Percentiles rank a stretch among this genome's conserved stretches.
Evolutionary conservation across 2,329 filamentous ascomycete genomes (phyloP).

Genomic region (Phaeosphaeriaceae sp.): DNA sequence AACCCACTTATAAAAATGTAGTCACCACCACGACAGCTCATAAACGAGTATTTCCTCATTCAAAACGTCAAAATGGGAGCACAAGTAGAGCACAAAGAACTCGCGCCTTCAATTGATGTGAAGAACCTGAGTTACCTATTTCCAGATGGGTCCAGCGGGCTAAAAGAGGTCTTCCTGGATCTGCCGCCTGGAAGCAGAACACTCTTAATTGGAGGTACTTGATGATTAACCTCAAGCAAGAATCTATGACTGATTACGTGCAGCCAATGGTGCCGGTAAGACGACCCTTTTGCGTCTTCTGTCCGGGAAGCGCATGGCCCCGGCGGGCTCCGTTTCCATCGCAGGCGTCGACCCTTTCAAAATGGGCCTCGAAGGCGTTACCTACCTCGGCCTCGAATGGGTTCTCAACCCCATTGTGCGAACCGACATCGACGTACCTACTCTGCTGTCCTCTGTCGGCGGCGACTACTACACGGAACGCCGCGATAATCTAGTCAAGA

Average conservation of each 20-base stretch:
- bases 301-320: slow-evolving; percentile 92
- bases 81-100: slow-evolving; percentile 20
- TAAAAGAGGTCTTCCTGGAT: slow-evolving; percentile 74
- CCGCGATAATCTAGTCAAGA: slow-evolving; percentile 82
- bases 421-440: slow-evolving; percentile 89
- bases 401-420: slow-evolving; percentile 96
- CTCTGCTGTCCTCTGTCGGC: slow-evolving; percentile 84
- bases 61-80: slow-evolving; percentile 25
- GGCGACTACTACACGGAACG: slow-evolving; percentile 82
- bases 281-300: slow-evolving; percentile 94
- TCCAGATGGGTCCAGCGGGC: slow-evolving; percentile 80
- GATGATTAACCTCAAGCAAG: no score
- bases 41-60: background rate
- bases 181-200: slow-evolving; percentile 86
- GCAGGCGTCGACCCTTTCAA: slow-evolving; percentile 91
- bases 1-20: slow-evolving; percentile 19
- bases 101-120: slow-evolving; percentile 71
- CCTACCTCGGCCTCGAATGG: slow-evolving; percentile 97
- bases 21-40: slow-evolving; percentile 5
- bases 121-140: slow-evolving; percentile 85
- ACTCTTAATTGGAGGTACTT: slow-evolving; percentile 86
- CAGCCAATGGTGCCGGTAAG: slow-evolving; percentile 94
- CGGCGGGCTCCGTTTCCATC: slow-evolving; percentile 74
- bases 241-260: slow-evolving; percentile 9
- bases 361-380: slow-evolving; percentile 87